These are phyloP conservation scores for Petasospora rhodanensis DNA, from an alignment of 1,139 yeast genomes.

Conservation along the genomic window DNA sequence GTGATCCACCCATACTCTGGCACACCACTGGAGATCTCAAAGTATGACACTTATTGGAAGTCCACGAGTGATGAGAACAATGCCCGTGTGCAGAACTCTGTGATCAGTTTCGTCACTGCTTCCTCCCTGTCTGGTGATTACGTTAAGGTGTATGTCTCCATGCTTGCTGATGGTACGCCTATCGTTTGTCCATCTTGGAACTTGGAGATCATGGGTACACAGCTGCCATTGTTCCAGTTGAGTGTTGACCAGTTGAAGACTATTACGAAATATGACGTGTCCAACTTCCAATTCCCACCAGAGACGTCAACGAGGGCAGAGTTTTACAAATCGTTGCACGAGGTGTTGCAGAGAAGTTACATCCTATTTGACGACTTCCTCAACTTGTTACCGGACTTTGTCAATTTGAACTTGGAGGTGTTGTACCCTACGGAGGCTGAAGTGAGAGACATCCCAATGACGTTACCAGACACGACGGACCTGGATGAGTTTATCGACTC, in stretches of 20 bases:
- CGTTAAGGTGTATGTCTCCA: constrained; percentile 62
- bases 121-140: constrained; percentile 86
- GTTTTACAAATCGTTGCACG: constrained; percentile 17
- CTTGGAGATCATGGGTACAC: constrained; percentile 51
- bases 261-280: constrained; percentile 29
- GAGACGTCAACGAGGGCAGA: constrained; percentile 9
- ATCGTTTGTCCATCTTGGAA: constrained; percentile 74
- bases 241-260: constrained; percentile 30
- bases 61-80: constrained; percentile 58
- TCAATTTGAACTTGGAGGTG: constrained; percentile 74
- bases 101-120: constrained; percentile 81
- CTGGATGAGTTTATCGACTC: constrained; percentile 74
- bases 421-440: constrained; percentile 77
- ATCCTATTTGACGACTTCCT: constrained; percentile 64
- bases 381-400: constrained; percentile 46
- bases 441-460: constrained; percentile 48
- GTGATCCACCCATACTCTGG: constrained; percentile 90
- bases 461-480: constrained; percentile 40
- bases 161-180: constrained; percentile 81
- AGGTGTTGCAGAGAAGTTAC: constrained; percentile 38
- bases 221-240: constrained; percentile 44
- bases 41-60: constrained; percentile 97
- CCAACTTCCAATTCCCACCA: constrained; percentile 31
- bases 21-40: constrained; percentile 78
- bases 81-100: constrained; percentile 23